phyloP scores from a whole-genome alignment of 148 eudicot genomes.

The Vaccinium macrocarpon region DNA sequence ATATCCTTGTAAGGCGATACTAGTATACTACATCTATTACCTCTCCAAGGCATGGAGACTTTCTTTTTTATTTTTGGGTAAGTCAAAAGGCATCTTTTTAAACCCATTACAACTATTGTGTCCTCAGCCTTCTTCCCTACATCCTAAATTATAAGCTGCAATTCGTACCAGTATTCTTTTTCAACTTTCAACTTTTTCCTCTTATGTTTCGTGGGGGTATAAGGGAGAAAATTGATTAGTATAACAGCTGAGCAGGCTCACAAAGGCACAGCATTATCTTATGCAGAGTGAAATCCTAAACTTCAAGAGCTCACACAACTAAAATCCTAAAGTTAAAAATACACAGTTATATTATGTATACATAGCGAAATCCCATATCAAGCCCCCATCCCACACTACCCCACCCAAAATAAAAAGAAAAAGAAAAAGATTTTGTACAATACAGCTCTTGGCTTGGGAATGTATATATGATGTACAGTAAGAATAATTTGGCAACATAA shows the following conservation, averaged over 20 bases:
- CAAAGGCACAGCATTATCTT: not conserved
- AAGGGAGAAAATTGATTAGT: not conserved
- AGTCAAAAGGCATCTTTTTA: too few species aligned
- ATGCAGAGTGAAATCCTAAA: not conserved
- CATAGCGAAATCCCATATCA: not conserved
- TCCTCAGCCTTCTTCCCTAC: not conserved
- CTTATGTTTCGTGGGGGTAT: not conserved
- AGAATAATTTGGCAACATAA: not conserved
- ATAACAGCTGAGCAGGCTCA: not conserved
- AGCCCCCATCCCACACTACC: not conserved
- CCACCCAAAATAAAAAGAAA: not conserved
- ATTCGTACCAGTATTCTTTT: not conserved
- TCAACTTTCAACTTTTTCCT: not conserved
- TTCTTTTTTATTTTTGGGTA: not conserved
- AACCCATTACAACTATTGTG: not conserved
- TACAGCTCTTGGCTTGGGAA: not conserved
- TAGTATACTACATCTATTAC: not conserved
- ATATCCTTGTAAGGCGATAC: not conserved
- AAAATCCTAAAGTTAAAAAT: not conserved
- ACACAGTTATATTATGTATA: not conserved
- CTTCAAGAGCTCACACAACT: not conserved
- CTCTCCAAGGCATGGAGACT: not conserved
- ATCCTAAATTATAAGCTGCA: not conserved
- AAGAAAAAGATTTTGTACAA: not conserved
- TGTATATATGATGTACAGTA: not conserved